phyloP scores from a whole-genome alignment of 108 stramenopile species.

The Ochromonas danica region DNA sequence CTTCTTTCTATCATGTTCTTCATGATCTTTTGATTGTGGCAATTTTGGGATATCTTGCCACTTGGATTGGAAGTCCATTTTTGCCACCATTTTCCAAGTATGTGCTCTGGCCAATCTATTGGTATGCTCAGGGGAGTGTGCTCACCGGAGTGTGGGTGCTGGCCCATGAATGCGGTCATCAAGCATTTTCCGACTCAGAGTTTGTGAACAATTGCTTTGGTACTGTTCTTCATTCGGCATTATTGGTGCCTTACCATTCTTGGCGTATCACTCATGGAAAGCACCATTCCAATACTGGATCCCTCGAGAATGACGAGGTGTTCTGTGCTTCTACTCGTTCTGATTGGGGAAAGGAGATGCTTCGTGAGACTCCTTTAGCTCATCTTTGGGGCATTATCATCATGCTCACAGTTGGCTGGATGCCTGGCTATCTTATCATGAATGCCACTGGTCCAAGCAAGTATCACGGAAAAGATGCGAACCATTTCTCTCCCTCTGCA shows the following conservation, averaged over 20 bases:
- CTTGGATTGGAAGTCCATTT: conserved; percentile 66
- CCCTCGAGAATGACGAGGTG: conserved; percentile 91
- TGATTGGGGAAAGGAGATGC: conserved; percentile 65
- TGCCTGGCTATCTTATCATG: conserved; percentile 59
- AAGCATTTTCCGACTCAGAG: conserved; percentile 85
- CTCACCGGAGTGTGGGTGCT: conserved; percentile 98
- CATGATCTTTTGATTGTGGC: conserved; percentile 76
- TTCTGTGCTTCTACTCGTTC: conserved; percentile 68
- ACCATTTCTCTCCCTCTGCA: conserved; percentile 56
- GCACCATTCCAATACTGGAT: conserved; percentile 96
- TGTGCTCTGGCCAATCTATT: conserved; percentile 85
- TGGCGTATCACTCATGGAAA: conserved; percentile 91
- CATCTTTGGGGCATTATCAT: conserved; percentile 79
- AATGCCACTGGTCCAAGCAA: conserved; percentile 59
- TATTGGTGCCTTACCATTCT: conserved; percentile 98
- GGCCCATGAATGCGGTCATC: conserved; percentile 98
- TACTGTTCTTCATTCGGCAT: conserved; percentile 85
- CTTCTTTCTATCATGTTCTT: conserved; percentile 73
- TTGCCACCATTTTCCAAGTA: conserved; percentile 61
- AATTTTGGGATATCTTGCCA: conserved; percentile 76
- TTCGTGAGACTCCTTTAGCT: conserved; percentile 47
- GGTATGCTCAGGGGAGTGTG: conserved; percentile 93
- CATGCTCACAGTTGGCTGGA: conserved; percentile 60
- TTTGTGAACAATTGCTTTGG: conserved; percentile 90
- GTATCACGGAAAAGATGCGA: conserved; percentile 50